Conservation (phyloP, 129 eudicot species). For the Mikania micrantha region DNA sequence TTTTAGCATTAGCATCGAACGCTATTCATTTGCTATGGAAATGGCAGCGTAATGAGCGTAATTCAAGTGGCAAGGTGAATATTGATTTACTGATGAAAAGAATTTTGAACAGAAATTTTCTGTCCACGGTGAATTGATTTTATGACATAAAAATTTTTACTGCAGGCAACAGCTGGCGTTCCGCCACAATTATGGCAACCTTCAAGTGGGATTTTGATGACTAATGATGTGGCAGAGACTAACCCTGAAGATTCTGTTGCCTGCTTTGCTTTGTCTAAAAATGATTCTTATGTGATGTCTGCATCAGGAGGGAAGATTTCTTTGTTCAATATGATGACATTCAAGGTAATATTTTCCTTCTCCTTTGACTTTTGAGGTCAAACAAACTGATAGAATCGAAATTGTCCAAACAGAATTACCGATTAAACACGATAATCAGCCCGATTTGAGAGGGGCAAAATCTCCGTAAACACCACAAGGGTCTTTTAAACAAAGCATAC, state of each 20-base stretch:
- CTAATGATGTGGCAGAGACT: conserved; percentile 54
- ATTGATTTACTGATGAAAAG: background rate
- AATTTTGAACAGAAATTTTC: background rate
- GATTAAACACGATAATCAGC: too few relatives aligned
- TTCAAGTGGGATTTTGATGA: conserved; percentile 79
- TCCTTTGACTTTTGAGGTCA: background rate
- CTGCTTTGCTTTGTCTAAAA: too few relatives aligned
- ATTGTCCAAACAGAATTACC: too few relatives aligned
- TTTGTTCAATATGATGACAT: conserved; percentile 54
- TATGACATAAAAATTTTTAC: background rate
- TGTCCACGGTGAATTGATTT: background rate
- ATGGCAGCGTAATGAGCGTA: conserved; percentile 82
- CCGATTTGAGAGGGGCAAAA: too few relatives aligned
- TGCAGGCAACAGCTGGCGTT: conserved; percentile 70
- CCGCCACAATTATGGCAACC: conserved; percentile 92
- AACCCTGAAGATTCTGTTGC: conserved; percentile 20
- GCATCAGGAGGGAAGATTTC: conserved; percentile 94
- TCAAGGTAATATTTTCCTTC: too few relatives aligned
- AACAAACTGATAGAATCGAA: too few relatives aligned
- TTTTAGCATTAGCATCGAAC: conserved; percentile 74
- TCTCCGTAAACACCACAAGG: too few relatives aligned
- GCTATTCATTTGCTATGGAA: conserved; percentile 87
- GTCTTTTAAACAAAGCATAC: too few relatives aligned
- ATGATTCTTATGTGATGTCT: conserved; percentile 68
- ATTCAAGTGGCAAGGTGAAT: conserved; percentile 64